These are phyloP conservation scores for Mucor ambiguus DNA, from an alignment of 371 early-diverging fungal species.

Conservation along the genomic window DNA sequence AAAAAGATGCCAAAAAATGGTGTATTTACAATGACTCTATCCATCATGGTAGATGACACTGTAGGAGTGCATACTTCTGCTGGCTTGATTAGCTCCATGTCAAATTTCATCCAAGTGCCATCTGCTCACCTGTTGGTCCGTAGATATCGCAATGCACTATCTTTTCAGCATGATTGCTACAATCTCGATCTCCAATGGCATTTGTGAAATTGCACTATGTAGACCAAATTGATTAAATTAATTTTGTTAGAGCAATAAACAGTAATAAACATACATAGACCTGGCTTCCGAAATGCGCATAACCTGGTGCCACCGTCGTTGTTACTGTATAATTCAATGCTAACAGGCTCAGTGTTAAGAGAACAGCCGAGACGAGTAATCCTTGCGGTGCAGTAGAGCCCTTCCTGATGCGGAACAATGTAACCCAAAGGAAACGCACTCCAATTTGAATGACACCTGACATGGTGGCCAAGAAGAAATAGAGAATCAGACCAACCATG, in stretches of 20 bases:
- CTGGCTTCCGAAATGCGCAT: constrained; percentile 65
- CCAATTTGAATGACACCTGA: constrained; percentile 63
- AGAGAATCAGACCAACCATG: constrained; percentile 61
- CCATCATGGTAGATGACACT: constrained; percentile 53
- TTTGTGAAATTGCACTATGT: constrained; percentile 56
- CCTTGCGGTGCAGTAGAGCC: constrained; percentile 65
- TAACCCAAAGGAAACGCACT: constrained; percentile 66
- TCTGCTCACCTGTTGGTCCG: constrained; percentile 48
- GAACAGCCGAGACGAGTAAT: constrained; percentile 49
- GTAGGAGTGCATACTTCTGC: constrained; percentile 62
- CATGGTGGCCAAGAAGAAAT: constrained; percentile 65
- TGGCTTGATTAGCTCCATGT: not conserved
- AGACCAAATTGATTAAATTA: constrained; percentile 17
- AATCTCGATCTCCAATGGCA: constrained; percentile 34
- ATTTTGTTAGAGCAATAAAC: not conserved
- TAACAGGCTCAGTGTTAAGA: constrained; percentile 53
- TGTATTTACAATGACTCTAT: constrained; percentile 50
- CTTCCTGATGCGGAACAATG: constrained; percentile 54
- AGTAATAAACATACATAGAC: constrained; percentile 42
- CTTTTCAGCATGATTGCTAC: constrained; percentile 44
- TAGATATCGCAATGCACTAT: constrained; percentile 60
- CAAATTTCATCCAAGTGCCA: not conserved
- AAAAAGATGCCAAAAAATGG: constrained; percentile 62
- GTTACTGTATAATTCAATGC: constrained; percentile 59
- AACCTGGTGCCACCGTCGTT: constrained; percentile 58